phyloP scores from a whole-genome alignment of 176 grass and related monocot species.

The Zea luxurians region DNA sequence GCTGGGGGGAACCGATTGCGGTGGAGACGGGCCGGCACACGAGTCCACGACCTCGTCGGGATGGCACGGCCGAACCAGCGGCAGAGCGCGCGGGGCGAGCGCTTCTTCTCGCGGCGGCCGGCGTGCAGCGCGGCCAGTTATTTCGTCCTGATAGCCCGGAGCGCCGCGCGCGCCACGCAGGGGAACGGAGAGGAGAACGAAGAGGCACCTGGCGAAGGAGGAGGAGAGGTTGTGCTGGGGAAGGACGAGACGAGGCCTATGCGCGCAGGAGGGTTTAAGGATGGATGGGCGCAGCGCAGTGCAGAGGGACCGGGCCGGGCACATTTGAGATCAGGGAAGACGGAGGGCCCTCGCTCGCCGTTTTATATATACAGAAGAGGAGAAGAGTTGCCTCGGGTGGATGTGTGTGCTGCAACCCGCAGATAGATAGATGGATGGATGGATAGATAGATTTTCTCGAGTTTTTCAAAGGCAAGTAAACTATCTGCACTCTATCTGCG shows the following conservation, averaged over 20 bases:
- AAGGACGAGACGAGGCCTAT: slow-evolving; percentile 31
- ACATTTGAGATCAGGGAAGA: slow-evolving; percentile 40
- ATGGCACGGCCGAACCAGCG: background rate
- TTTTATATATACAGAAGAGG: slow-evolving; percentile 27
- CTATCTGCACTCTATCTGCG: background rate
- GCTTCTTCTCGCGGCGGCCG: too few relatives aligned
- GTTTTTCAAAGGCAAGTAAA: slow-evolving; percentile 33
- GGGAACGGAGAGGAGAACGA: background rate
- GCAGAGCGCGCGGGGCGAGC: background rate
- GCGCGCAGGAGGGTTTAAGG: slow-evolving; percentile 43
- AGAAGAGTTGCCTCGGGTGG: too few relatives aligned
- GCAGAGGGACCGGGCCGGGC: background rate
- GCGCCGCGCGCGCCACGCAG: too few relatives aligned
- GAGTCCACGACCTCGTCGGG: too few relatives aligned
- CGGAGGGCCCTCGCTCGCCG: background rate
- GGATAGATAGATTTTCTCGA: slow-evolving; percentile 16
- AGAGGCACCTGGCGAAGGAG: background rate
- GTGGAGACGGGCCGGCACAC: too few relatives aligned
- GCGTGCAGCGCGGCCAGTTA: too few relatives aligned
- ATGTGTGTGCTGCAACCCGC: background rate
- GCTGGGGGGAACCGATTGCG: too few relatives aligned
- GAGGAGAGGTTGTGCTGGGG: too few relatives aligned
- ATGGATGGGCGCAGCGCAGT: slow-evolving; percentile 10
- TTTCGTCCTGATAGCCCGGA: too few relatives aligned
- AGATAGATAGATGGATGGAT: slow-evolving; percentile 12